These are phyloP conservation scores for Rossbeevera mucosa DNA, from an alignment of 768 basidiomycete species.

Conservation along the genomic window DNA sequence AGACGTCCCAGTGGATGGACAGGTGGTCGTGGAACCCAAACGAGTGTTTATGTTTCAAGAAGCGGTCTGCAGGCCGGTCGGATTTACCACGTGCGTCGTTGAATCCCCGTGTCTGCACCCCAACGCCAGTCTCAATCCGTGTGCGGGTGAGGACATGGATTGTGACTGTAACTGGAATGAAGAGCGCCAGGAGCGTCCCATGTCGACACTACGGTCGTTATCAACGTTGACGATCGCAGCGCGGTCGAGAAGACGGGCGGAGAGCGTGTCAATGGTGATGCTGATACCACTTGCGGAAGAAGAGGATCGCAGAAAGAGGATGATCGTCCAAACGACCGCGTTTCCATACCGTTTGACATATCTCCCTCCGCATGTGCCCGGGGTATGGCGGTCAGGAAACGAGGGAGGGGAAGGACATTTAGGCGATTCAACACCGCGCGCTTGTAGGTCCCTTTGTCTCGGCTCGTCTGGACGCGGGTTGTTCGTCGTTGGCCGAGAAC, in stretches of 20 bases:
- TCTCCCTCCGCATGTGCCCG: slow-evolving; percentile 7
- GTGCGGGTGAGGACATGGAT: background rate
- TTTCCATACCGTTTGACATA: slow-evolving; percentile 22
- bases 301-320: background rate
- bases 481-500: slow-evolving; percentile 21
- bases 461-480: slow-evolving; percentile 29
- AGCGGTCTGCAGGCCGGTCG: slow-evolving; percentile 19
- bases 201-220: background rate
- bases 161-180: background rate
- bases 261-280: slow-evolving; percentile 22
- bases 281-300: slow-evolving; percentile 19
- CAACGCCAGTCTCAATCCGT: background rate
- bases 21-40: slow-evolving; percentile 15
- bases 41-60: slow-evolving; percentile 28
- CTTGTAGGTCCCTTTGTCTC: slow-evolving; percentile 19
- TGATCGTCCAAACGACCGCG: background rate
- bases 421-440: background rate
- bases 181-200: background rate
- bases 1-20: slow-evolving; percentile 18
- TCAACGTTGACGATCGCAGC: slow-evolving; percentile 26
- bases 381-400: background rate
- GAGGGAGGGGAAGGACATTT: background rate
- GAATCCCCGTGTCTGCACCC: background rate
- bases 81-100: slow-evolving; percentile 25
- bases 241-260: slow-evolving; percentile 10